Evolutionary conservation across 306 rosid genomes (phyloP).

Genomic region (Quercus agrifolia): DNA sequence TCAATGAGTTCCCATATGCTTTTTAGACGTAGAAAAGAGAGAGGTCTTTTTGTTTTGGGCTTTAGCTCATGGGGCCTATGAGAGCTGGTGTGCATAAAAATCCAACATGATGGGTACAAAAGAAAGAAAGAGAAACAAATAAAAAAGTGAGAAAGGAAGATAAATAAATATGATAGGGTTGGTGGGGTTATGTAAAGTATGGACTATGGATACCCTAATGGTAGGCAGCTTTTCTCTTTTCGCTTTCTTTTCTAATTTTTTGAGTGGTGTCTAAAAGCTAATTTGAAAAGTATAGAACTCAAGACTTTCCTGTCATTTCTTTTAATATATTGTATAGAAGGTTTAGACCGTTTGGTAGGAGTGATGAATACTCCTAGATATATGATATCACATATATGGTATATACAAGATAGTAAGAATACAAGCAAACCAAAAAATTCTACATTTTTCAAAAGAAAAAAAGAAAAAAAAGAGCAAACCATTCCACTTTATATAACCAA

Average conservation of each 20-base stretch:
- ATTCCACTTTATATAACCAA: too few species aligned
- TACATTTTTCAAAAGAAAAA: too few species aligned
- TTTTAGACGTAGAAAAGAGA: conserved; percentile 38
- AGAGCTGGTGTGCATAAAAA: conserved; percentile 26
- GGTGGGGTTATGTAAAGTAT: conserved; percentile 44
- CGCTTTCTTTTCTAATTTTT: conserved; percentile 35
- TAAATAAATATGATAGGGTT: conserved; percentile 34
- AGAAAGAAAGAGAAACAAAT: conserved; percentile 22
- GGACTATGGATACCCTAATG: conserved; percentile 43
- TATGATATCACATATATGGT: too few species aligned
- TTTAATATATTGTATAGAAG: background rate
- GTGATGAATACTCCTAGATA: too few species aligned
- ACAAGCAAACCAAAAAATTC: too few species aligned
- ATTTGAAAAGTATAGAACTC: conserved; percentile 20
- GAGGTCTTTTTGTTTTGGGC: conserved; percentile 36
- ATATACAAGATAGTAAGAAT: too few species aligned
- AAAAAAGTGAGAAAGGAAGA: conserved; percentile 21
- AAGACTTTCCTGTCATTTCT: background rate
- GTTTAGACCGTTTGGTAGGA: too few species aligned
- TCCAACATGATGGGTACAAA: conserved; percentile 25
- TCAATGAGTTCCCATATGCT: conserved; percentile 19
- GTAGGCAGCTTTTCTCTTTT: conserved; percentile 50
- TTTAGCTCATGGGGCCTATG: conserved; percentile 22
- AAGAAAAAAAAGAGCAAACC: too few species aligned
- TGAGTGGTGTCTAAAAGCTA: conserved; percentile 48